Evolutionary conservation across 2,329 filamentous ascomycete species (phyloP), one percentile per base, ranked within the genome.

Genomic region (Pseudopyrenochaeta lycopersici): DNA sequence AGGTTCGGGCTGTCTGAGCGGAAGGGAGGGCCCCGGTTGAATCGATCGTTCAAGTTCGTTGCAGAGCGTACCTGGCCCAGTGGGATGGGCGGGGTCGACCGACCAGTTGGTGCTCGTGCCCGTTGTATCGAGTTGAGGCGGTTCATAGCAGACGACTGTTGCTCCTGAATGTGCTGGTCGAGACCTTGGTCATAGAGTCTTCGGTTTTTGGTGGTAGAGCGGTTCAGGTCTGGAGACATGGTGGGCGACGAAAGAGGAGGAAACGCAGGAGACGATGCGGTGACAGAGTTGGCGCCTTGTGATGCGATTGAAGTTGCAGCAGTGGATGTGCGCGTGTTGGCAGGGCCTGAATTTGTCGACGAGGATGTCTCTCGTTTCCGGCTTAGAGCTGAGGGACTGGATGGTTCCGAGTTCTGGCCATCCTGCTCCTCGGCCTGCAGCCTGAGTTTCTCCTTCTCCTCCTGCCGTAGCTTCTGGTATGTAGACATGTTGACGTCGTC

Each of bases 261-360:
- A 38, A 62, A 60, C 7, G 62, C 58, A 17, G 62, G 72, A 7
- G 64, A 76, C 63, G 72, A 71, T 14, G 67, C 68, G 20, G 73
- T 56, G 41, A 77, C 63, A 7, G 76, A 75, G 35, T 65, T 71
- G 11, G 73, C 70, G 4, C 75, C 74, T 59, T 94, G 91, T 0
- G 92, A 96, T n/a, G 88, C 86, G 45, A 96, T 81, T 0, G 94
- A 97, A 0, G 92, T 97, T 2, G 92, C 92, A 6, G 92, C 91
- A 1, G 93, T 97, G 0, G 94, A 97, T 49, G 86, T 88, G 23
- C 91, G 88, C 33, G 66, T 67, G 38, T 88, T 84, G 0, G 86
- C 88, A 5, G 87, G 89, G 4, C 81, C 83, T 0, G 92, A 95
- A 6, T 88, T 89, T 0, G 91, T 96, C 0, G 94, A 97, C 1